Percentiles rank a stretch among this genome's conserved stretches.
These are phyloP conservation scores for Caloboletus firmus DNA, from an alignment of 1,284 basidiomycete species.

Conservation along the genomic window DNA sequence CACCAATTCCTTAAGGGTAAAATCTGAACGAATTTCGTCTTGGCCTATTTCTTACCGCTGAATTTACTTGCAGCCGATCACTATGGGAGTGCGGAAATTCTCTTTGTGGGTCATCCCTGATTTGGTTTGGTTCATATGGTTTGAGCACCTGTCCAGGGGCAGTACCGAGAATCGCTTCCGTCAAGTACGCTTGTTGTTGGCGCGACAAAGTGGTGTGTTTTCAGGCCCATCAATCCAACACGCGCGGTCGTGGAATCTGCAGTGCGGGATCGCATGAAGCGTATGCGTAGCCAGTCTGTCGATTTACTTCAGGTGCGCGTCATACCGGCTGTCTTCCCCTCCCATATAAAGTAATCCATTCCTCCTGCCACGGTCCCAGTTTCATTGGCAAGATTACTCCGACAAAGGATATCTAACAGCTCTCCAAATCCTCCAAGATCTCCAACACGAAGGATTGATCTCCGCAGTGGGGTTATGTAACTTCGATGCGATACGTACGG, in stretches of 20 bases:
- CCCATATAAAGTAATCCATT: neutral
- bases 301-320: slow-evolving; percentile 68
- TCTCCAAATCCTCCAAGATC: slow-evolving; percentile 56
- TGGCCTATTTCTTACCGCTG: slow-evolving; percentile 4
- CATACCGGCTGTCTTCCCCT: neutral
- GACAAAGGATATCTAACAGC: slow-evolving; percentile 67
- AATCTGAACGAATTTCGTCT: neutral
- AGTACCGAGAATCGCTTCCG: slow-evolving; percentile 54
- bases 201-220: slow-evolving; percentile 83
- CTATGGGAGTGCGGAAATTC: slow-evolving; percentile 76
- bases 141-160: slow-evolving; percentile 50
- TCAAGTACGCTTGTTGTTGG: slow-evolving; percentile 53
- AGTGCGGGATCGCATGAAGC: slow-evolving; percentile 63
- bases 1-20: slow-evolving; percentile 20
- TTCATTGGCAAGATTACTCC: slow-evolving; percentile 80
- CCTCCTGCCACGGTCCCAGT: slow-evolving; percentile 40
- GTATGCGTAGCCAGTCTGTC: slow-evolving; percentile 50
- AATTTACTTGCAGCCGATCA: slow-evolving; percentile 62
- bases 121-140: neutral
- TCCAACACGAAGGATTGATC: slow-evolving; percentile 64
- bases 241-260: slow-evolving; percentile 60
- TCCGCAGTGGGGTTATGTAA: slow-evolving; percentile 74
- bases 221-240: slow-evolving; percentile 54
- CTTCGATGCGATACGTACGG: slow-evolving; percentile 71
- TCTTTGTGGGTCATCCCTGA: slow-evolving; percentile 55